A percentile compares a stretch with the other conserved stretches of the same genome.
These are phyloP conservation scores for Cryptococcus jaspeensis DNA, from an alignment of 1,284 basidiomycete species.

Conservation along the genomic window DNA sequence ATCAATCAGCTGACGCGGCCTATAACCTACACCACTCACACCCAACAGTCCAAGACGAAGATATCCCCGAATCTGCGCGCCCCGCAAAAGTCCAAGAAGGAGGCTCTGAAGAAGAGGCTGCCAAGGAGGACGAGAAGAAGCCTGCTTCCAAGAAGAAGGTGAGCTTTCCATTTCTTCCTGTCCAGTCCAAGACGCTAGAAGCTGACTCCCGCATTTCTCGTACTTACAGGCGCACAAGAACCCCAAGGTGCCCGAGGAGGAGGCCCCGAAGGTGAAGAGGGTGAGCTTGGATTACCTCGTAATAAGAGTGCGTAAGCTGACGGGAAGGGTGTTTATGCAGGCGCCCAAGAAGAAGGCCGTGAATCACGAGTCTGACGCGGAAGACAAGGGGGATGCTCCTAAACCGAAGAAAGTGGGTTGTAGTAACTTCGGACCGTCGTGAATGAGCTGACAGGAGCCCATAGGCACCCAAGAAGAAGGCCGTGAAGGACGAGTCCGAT, in stretches of 20 bases:
- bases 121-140: conserved; percentile 6
- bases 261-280: conserved; percentile 8
- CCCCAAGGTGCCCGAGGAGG: conserved; percentile 2
- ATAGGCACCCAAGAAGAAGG: conserved; percentile 10
- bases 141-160: conserved; percentile 10
- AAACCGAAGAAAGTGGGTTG: conserved; percentile 3
- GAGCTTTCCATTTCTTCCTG: background rate
- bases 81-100: conserved; percentile 17
- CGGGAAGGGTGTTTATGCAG: background rate
- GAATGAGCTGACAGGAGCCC: background rate
- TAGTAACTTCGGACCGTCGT: no score
- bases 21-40: background rate
- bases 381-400: conserved; percentile 1
- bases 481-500: conserved; percentile 14
- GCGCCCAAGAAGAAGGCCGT: conserved; percentile 14
- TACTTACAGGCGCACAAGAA: background rate
- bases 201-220: no score
- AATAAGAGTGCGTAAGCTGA: background rate
- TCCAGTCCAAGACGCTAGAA: no score
- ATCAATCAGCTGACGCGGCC: conserved; percentile 56
- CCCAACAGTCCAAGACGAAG: conserved; percentile 56
- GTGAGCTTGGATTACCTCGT: background rate
- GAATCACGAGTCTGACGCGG: conserved; percentile 12
- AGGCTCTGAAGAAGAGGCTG: conserved; percentile 6
- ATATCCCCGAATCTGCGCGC: conserved; percentile 68